Conservation (phyloP, 202 grass and related monocot genomes). For the Schoenoplectus triqueter region DNA sequence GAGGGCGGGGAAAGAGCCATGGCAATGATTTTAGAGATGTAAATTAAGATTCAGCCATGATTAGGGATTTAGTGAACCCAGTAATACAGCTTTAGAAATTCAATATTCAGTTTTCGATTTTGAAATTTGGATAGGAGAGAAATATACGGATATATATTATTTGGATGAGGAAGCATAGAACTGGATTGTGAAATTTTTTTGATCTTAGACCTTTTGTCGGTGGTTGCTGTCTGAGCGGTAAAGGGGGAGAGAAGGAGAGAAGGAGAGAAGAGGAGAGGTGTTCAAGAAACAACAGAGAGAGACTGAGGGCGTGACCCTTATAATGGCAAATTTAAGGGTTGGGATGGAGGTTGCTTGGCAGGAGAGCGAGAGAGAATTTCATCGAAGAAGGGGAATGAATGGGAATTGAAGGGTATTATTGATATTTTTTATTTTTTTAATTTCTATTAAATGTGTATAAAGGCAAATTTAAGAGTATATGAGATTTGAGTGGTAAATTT, state of each 20-base stretch:
- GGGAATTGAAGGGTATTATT: no score
- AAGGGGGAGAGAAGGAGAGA: not conserved
- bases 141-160: not conserved
- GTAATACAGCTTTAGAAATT: not conserved
- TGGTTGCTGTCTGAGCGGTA: conserved; percentile 48
- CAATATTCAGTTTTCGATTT: not conserved
- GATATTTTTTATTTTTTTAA: no score
- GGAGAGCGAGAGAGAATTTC: no score
- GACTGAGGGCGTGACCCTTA: not conserved
- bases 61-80: conserved; percentile 25
- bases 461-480: no score
- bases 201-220: conserved; percentile 21
- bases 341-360: no score
- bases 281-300: conserved; percentile 43
- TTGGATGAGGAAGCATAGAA: not conserved
- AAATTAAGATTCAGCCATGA: conserved; percentile 39
- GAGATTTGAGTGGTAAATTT: no score
- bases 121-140: conserved; percentile 23
- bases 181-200: not conserved
- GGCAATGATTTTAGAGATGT: not conserved
- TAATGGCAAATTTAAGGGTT: no score
- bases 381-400: no score
- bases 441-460: no score
- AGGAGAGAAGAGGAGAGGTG: conserved; percentile 51
- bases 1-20: conserved; percentile 74